These are phyloP conservation scores for Populus hybrid DNA, from an alignment of 441 rosid species.

Conservation along the genomic window DNA sequence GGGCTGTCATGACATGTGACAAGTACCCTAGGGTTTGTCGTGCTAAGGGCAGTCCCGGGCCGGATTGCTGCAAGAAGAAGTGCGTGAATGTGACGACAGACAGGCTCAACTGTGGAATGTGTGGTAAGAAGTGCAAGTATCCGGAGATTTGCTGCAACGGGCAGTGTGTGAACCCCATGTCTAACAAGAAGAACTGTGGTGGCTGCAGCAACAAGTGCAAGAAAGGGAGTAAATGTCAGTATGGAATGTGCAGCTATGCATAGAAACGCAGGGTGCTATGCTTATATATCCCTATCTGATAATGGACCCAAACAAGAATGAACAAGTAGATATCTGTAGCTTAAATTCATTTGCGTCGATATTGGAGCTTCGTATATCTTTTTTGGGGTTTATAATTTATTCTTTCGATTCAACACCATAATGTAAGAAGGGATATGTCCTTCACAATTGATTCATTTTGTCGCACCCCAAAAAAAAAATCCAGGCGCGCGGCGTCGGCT, in stretches of 20 bases:
- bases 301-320: too few relatives aligned
- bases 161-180: constrained; percentile 56
- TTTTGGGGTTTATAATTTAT: too few relatives aligned
- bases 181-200: constrained; percentile 51
- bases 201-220: constrained; percentile 55
- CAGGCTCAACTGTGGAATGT: constrained; percentile 49
- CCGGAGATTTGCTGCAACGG: constrained; percentile 60
- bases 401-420: too few relatives aligned
- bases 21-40: constrained; percentile 52
- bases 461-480: too few relatives aligned
- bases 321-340: too few relatives aligned
- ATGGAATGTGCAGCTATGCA: constrained; percentile 67
- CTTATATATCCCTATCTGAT: too few relatives aligned
- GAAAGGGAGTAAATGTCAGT: constrained; percentile 44
- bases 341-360: too few relatives aligned
- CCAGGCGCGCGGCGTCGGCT: too few relatives aligned
- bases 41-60: constrained; percentile 52
- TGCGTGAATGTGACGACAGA: constrained; percentile 52
- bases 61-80: constrained; percentile 54
- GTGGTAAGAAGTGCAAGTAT: constrained; percentile 58
- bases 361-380: too few relatives aligned
- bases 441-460: too few relatives aligned
- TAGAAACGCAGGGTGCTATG: constrained; percentile 12
- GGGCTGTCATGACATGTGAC: constrained; percentile 34
- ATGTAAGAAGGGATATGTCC: too few relatives aligned